These are phyloP conservation scores for Cryptococcus amylolentus DNA, from an alignment of 1,284 basidiomycete genomes.

Conservation along the genomic window DNA sequence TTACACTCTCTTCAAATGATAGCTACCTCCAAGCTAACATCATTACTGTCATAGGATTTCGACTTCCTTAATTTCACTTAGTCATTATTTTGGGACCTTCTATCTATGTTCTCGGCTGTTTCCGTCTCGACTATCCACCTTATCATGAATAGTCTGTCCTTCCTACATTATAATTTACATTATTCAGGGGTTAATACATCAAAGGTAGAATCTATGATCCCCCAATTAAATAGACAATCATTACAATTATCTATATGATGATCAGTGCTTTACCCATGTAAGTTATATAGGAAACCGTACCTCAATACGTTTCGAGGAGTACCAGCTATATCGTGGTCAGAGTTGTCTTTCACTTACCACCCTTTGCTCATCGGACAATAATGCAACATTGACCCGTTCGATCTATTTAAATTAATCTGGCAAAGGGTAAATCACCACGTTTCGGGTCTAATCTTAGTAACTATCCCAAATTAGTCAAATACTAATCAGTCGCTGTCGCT, in stretches of 20 bases:
- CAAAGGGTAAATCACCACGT: slow-evolving; percentile 31
- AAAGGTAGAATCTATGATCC: slow-evolving; percentile 19
- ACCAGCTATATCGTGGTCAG: slow-evolving; percentile 15
- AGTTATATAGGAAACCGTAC: slow-evolving; percentile 26
- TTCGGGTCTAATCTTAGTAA: slow-evolving; percentile 31
- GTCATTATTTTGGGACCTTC: slow-evolving; percentile 32
- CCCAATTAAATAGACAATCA: slow-evolving; percentile 18
- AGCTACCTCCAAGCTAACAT: slow-evolving; percentile 31
- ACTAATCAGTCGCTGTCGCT: slow-evolving; percentile 28
- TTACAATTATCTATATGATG: slow-evolving; percentile 15
- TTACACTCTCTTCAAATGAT: slow-evolving; percentile 42
- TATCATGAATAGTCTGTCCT: no score
- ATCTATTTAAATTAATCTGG: slow-evolving; percentile 19
- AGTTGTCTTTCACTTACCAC: slow-evolving; percentile 17
- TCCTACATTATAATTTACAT: no score
- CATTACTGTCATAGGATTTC: slow-evolving; percentile 26
- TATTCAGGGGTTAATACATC: no score
- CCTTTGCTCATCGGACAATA: slow-evolving; percentile 24
- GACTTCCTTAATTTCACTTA: slow-evolving; percentile 34
- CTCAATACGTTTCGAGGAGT: slow-evolving; percentile 37
- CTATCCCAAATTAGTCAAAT: slow-evolving; percentile 18
- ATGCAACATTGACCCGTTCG: slow-evolving; percentile 28
- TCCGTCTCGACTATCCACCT: no score
- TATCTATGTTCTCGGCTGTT: no score
- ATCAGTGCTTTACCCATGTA: slow-evolving; percentile 31